A percentile compares a stretch with the other conserved stretches of the same genome.
phyloP scores from a whole-genome alignment of 768 basidiomycete species.

The Suillus plorans region DNA sequence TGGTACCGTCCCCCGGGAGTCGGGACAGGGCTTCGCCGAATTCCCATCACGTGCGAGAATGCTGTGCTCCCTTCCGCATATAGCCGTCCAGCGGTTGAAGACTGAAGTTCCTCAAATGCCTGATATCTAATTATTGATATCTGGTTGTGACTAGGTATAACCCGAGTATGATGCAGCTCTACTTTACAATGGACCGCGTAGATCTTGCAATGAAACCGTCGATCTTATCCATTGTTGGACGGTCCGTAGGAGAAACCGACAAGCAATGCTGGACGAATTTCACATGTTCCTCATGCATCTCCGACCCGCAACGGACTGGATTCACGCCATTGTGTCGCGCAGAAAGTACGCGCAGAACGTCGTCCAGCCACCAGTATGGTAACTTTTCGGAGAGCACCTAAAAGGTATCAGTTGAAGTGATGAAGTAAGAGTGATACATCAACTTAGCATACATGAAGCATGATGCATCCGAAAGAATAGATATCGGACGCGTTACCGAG shows the following conservation, averaged over 20 bases:
- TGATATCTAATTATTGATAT: too few species aligned
- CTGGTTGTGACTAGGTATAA: too few species aligned
- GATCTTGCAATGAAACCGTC: not conserved
- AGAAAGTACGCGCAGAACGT: not conserved
- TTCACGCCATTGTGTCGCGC: not conserved
- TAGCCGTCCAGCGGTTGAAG: too few species aligned
- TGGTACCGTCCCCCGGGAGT: too few species aligned
- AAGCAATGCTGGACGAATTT: not conserved
- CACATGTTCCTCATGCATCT: not conserved
- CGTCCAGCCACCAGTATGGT: slow-evolving; percentile 4
- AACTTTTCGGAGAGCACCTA: not conserved
- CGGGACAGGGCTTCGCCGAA: too few species aligned
- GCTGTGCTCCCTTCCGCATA: too few species aligned
- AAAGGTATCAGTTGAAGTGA: not conserved
- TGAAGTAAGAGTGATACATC: slow-evolving; percentile 14
- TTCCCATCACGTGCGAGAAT: too few species aligned
- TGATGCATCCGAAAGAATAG: slow-evolving; percentile 43
- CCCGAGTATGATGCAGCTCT: not conserved
- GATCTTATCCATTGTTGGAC: not conserved
- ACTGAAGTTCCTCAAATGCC: too few species aligned
- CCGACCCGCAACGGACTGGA: not conserved
- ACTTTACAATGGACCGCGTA: not conserved
- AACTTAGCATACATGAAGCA: slow-evolving; percentile 26
- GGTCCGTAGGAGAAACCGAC: not conserved
- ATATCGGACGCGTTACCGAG: slow-evolving; percentile 29